Evolutionary conservation across 2,329 filamentous ascomycete genomes (phyloP), one percentile per base, ranked within the genome.

Genomic region (Raffaelea albimanens): DNA sequence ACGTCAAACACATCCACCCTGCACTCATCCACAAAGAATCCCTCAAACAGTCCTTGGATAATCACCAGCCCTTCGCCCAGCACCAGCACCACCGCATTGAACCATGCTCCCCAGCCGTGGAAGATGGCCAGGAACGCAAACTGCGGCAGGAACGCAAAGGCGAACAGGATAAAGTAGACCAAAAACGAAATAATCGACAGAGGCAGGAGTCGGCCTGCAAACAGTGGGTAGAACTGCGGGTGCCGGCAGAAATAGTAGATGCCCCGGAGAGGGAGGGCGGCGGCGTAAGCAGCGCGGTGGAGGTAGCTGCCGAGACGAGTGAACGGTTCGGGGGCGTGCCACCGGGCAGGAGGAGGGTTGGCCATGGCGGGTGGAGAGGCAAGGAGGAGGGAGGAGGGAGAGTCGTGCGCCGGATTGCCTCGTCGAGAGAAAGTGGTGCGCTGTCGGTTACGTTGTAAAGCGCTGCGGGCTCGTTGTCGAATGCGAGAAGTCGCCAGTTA

Each of bases 71-170:
- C 85, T 57, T 89, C 83, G 40, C 87, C 87, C n/a, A 98, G 73
- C 0, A 95, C 87, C 42, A 97, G 71, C 53, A 97, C 83, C 0
- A 87, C 81, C 3, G 85, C 89, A 57, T 88, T 96, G 49, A 95
- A 67, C 86, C 88, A 95, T n/a, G 93, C 93, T 25, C 82, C 83
- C 50, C 80, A 76, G 20, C 85, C 85, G 58, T 97, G 90, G 63
- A 96, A 97, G 55, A 97, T 78, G 16, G 85, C 82, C 20, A 98
- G 76, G 58, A 98, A 87, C 2, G 87, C 86, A 48, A 88, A 88
- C 61, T 97, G 87, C 0, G 91, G 91, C 3, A 96, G 67, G 57
- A 95, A 97, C 1, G 87, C 74, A 64, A 93, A 94, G 13, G 87
- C 72, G 64, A 97, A 97, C 19, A 97, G 78, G 19, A 94, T 71